Evolutionary conservation across 2,329 filamentous ascomycete genomes (phyloP), one percentile per base, ranked within the genome.

Genomic region (Fusarium papillatum): DNA sequence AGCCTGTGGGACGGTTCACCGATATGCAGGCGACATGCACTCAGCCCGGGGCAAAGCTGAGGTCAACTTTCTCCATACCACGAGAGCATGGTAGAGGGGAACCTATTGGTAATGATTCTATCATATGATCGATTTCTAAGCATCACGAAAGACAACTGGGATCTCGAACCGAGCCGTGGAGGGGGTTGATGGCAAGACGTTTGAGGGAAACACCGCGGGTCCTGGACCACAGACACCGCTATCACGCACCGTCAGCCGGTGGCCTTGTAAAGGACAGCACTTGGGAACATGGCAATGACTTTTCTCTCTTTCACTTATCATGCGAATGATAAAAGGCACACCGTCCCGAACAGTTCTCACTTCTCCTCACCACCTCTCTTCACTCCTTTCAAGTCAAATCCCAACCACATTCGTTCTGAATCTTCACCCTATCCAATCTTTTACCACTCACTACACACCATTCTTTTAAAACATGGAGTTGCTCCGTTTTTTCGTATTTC

Each of bases 401-500:
- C 19, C 14, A 24, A 17, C 34, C 34, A 39, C 55, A 10, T 11
- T 60, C 31, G 4, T 24, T 36, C 31, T 60, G 2, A 39, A 36
- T 36, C 53, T 29, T 57, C 11, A 57, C 53, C 29, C 11, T 17
- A 36, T 57, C 22, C 55, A 36, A 26, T 59, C 19, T 6, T 59
- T 59, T 26, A 24, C 36, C 14, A 24, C 55, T 34, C 31, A 34
- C 2, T 19, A 9, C 14, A 60, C 14, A 36, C n/a, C 16, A 29
- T 16, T 60, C 34, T 39, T 36, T 38, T 31, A 38, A 14, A 31
- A 31, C 38, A 61, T 66, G 64, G 53, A 46, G 10, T 11, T 66
- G 24, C 11, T 66, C 53, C 46, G 29, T 3, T 66, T 66, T 50
- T 19, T 66, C n/a, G 31, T 66, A 4, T 66, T 66, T 26, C 53